phyloP scores from a whole-genome alignment of 148 eudicot species.

The Chenopodium suecicum region DNA sequence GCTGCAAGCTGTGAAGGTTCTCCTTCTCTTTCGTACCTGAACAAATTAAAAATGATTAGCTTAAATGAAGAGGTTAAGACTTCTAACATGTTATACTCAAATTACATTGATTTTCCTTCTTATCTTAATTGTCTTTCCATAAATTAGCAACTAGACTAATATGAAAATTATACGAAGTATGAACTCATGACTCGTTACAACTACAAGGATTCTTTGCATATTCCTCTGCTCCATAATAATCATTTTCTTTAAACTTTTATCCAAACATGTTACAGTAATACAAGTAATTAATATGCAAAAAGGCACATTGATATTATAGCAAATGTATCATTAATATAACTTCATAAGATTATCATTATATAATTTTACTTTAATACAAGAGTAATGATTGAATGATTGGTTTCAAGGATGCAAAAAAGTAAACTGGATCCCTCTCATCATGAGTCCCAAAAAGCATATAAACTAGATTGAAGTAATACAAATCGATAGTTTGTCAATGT shows the following conservation, averaged over 20 bases:
- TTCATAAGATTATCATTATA: not conserved
- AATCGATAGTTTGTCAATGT: not conserved
- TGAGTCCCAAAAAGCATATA: not conserved
- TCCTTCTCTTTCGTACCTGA: slow-evolving; percentile 85
- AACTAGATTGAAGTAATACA: not conserved
- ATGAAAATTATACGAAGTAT: not conserved
- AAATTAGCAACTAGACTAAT: not conserved
- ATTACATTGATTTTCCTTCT: not conserved
- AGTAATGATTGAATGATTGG: not conserved
- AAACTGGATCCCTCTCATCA: not conserved
- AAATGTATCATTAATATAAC: not conserved
- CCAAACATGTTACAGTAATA: not conserved
- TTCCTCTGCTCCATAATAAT: not conserved
- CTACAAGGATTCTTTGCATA: not conserved
- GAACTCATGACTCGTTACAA: not conserved
- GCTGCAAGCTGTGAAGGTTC: slow-evolving; percentile 83
- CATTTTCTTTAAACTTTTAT: not conserved
- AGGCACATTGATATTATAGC: not conserved
- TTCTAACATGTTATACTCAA: not conserved
- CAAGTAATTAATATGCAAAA: not conserved
- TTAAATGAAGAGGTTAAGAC: not conserved
- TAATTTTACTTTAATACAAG: not conserved
- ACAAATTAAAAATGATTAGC: not conserved
- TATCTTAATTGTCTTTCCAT: not conserved
- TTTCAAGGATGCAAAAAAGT: not conserved